Conservation (phyloP, 202 grass and related monocot genomes). For the Panicum hallii region DNA sequence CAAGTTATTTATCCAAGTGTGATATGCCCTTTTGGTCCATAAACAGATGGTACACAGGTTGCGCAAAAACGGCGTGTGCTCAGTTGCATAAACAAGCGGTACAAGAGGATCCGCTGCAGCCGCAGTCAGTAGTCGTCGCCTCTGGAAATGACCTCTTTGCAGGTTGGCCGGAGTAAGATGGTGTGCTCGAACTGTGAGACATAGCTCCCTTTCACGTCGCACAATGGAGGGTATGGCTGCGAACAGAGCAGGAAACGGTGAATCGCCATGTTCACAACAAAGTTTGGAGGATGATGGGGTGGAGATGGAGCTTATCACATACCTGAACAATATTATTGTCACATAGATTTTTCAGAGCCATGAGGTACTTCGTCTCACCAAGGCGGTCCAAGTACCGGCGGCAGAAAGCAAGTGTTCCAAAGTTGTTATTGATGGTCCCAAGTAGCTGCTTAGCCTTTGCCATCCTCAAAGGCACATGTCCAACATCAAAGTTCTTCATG, state of each 20-base stretch:
- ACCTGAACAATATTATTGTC: slow-evolving; percentile 87
- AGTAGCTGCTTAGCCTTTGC: slow-evolving; percentile 89
- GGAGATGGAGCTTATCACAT: neutral
- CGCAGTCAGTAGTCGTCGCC: slow-evolving; percentile 80
- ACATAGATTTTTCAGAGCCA: slow-evolving; percentile 95
- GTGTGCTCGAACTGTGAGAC: slow-evolving; percentile 98
- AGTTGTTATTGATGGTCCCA: slow-evolving; percentile 91
- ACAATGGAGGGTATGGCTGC: slow-evolving; percentile 86
- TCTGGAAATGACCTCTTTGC: slow-evolving; percentile 95
- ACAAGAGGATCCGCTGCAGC: slow-evolving; percentile 18
- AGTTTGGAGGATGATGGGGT: neutral
- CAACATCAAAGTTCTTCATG: slow-evolving; percentile 98
- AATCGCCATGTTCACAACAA: slow-evolving; percentile 8
- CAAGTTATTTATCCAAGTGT: slow-evolving; percentile 1
- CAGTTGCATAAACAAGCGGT: neutral
- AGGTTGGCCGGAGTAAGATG: slow-evolving; percentile 89
- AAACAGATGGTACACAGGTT: slow-evolving; percentile 23
- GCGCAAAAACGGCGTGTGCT: neutral
- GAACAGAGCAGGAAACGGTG: slow-evolving; percentile 20
- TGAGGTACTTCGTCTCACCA: slow-evolving; percentile 93
- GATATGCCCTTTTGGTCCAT: neutral
- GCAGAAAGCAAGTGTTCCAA: slow-evolving; percentile 93
- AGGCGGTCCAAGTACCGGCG: slow-evolving; percentile 86
- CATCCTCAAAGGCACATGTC: slow-evolving; percentile 86
- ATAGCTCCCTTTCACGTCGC: slow-evolving; percentile 90